Evolutionary conservation across 805 yeast species (phyloP).

Genomic region (Saturnispora quitensis): DNA sequence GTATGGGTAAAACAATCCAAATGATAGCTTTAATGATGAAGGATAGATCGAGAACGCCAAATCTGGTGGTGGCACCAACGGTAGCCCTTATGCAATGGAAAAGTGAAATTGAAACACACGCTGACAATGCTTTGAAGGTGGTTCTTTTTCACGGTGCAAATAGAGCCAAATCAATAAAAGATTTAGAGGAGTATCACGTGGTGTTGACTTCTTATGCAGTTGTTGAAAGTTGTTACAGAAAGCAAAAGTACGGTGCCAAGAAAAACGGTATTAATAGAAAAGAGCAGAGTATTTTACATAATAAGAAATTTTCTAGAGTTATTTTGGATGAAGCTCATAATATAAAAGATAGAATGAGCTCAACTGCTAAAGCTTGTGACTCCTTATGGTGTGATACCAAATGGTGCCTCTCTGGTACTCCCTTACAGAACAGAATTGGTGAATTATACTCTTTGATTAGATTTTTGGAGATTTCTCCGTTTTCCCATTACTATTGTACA

Average conservation of each 20-base stretch:
- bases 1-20: constrained; percentile 98
- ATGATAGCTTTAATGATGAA: constrained; percentile 80
- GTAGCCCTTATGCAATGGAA: constrained; percentile 99
- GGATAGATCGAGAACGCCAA: constrained; percentile 61
- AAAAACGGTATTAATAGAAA: constrained; percentile 62
- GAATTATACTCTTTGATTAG: constrained; percentile 90
- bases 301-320: constrained; percentile 70
- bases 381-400: constrained; percentile 59
- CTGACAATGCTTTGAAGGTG: constrained; percentile 59
- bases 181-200: constrained; percentile 60
- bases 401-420: constrained; percentile 95
- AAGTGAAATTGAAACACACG: constrained; percentile 80
- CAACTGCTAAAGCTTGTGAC: constrained; percentile 90
- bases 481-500: constrained; percentile 86
- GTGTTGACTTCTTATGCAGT: constrained; percentile 90
- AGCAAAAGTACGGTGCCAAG: constrained; percentile 74
- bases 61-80: constrained; percentile 91
- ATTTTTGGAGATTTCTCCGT: constrained; percentile 76
- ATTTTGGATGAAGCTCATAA: constrained; percentile 96
- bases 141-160: constrained; percentile 82
- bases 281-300: constrained; percentile 69
- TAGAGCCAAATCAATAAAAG: constrained; percentile 49
- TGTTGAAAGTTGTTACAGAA: constrained; percentile 75
- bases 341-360: constrained; percentile 88
- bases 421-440: constrained; percentile 92